These are phyloP conservation scores for Yamadazyma philogaea DNA, from an alignment of 805 yeast species.

Conservation along the genomic window DNA sequence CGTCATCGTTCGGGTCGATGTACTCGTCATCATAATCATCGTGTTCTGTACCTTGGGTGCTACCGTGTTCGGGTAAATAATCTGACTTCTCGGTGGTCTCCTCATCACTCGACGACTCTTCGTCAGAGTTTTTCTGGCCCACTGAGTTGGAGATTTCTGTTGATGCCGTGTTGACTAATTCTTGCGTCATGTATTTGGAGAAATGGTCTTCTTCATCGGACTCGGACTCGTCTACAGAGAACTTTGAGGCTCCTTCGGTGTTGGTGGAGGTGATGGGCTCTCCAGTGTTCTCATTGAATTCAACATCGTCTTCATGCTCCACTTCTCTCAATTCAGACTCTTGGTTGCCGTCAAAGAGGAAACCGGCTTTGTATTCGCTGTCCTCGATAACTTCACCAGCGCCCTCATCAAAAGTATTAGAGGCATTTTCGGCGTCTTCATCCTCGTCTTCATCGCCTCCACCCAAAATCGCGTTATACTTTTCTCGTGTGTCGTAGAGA, in stretches of 20 bases:
- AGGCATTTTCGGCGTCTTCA: constrained; percentile 24
- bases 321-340: constrained; percentile 21
- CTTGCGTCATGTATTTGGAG: constrained; percentile 74
- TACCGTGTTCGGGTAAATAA: constrained; percentile 7
- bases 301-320: constrained; percentile 12
- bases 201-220: constrained; percentile 52
- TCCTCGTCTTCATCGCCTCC: constrained; percentile 54
- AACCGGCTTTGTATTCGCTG: constrained; percentile 24
- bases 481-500: constrained; percentile 84
- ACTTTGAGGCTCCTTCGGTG: neutral
- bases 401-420: constrained; percentile 34
- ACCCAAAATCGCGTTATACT: constrained; percentile 90
- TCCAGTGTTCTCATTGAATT: constrained; percentile 1
- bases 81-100: constrained; percentile 10
- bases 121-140: constrained; percentile 21
- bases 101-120: constrained; percentile 47
- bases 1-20: constrained; percentile 79
- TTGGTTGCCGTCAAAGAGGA: constrained; percentile 29
- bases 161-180: constrained; percentile 54
- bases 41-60: constrained; percentile 9
- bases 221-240: constrained; percentile 30
- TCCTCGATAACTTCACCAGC: constrained; percentile 39
- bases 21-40: constrained; percentile 58
- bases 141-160: constrained; percentile 26
- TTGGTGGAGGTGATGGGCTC: neutral